These are phyloP conservation scores for Hanseniaspora singularis DNA, from an alignment of 805 yeast genomes.

Conservation along the genomic window DNA sequence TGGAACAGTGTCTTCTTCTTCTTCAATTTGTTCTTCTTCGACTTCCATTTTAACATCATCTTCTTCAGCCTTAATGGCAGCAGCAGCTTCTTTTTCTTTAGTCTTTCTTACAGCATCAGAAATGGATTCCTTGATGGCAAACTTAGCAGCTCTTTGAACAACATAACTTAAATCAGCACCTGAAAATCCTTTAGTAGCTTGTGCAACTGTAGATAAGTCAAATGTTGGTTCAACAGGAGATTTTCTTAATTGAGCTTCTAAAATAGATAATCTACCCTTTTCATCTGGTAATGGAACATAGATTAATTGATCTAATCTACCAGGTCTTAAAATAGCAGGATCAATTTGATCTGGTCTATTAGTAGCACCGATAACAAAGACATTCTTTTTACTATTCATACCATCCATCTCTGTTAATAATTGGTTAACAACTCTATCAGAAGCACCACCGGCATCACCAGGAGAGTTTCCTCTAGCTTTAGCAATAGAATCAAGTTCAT, in stretches of 20 bases:
- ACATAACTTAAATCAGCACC: constrained; percentile 98
- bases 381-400: constrained; percentile 99
- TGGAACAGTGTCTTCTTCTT: constrained; percentile 89
- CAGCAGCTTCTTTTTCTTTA: constrained; percentile 15
- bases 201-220: constrained; percentile 77
- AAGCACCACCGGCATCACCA: constrained; percentile 95
- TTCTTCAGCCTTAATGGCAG: constrained; percentile 34
- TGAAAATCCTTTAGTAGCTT: constrained; percentile 91
- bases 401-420: constrained; percentile 98
- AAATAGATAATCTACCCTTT: constrained; percentile 80
- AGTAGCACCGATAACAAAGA: constrained; percentile 97
- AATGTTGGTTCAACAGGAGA: constrained; percentile 97
- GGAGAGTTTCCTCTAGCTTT: constrained; percentile 86
- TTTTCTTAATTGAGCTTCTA: constrained; percentile 92
- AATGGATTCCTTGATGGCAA: constrained; percentile 95
- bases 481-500: constrained; percentile 95
- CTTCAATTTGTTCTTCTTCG: constrained; percentile 37
- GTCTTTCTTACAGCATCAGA: constrained; percentile 32
- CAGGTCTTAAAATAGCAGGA: constrained; percentile 97
- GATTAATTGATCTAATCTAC: constrained; percentile 95
- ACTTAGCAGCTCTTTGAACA: constrained; percentile 97
- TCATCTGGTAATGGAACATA: constrained; percentile 98
- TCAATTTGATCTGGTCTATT: constrained; percentile 99
- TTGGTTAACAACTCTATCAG: constrained; percentile 93
- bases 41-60: constrained; percentile 43